A percentile compares a stretch with the other conserved stretches of the same genome.
phyloP scores from a whole-genome alignment of 257 asterid genomes.

The Voacanga thouarsii region DNA sequence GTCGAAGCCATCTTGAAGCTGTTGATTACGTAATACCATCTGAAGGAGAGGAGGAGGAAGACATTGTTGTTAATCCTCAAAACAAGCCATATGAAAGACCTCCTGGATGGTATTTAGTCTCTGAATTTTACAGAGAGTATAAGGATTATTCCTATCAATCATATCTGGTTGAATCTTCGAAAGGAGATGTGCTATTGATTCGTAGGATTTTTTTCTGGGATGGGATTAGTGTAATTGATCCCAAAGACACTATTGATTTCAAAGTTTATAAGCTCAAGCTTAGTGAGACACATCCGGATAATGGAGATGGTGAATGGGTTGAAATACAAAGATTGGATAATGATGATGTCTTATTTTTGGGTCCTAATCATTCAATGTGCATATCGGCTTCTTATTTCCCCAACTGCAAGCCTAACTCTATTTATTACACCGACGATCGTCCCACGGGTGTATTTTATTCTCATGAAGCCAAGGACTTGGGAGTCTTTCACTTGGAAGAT shows the following conservation, averaged over 20 bases:
- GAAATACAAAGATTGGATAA: background rate
- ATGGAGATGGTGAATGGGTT: background rate
- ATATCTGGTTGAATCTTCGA: background rate
- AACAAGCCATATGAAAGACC: no score
- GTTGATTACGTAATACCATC: background rate
- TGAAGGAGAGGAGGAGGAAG: background rate
- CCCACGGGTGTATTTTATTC: background rate
- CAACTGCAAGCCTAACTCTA: background rate
- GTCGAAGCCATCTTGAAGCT: background rate
- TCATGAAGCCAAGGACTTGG: background rate
- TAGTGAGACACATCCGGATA: background rate
- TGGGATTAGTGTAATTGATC: no score
- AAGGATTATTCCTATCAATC: background rate
- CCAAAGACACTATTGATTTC: background rate
- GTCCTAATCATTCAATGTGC: background rate
- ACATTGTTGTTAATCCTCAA: no score
- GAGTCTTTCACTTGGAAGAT: background rate
- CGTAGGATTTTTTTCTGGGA: background rate
- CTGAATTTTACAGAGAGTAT: no score
- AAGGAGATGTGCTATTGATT: background rate
- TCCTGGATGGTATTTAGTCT: no score
- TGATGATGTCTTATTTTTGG: background rate
- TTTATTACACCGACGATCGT: background rate
- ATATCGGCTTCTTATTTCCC: background rate
- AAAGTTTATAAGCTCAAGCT: background rate